phyloP scores from a whole-genome alignment of 1,284 basidiomycete genomes.

The Vanrija sp. region DNA sequence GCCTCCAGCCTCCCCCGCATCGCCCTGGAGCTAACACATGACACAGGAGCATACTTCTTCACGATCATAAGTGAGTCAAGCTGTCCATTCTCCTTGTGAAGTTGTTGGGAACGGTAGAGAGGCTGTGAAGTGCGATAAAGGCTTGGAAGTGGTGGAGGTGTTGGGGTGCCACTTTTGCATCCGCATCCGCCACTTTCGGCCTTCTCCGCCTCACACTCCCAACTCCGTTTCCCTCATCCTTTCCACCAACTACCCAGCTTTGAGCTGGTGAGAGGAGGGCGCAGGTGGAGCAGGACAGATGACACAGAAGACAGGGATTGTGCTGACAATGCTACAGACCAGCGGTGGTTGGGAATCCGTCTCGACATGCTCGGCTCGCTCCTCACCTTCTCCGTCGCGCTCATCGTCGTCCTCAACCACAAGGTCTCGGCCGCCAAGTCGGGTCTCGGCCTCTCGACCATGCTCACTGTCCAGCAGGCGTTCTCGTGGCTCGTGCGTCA shows the following conservation, averaged over 20 bases:
- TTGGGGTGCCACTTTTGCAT: not conserved
- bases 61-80: too few species aligned
- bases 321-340: too few species aligned
- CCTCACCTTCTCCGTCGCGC: conserved; percentile 71
- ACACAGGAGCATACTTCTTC: too few species aligned
- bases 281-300: too few species aligned
- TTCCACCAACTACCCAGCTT: too few species aligned
- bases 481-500: conserved; percentile 83
- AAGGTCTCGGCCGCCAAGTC: conserved; percentile 73
- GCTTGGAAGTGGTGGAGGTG: not conserved
- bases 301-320: too few species aligned
- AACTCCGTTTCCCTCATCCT: too few species aligned
- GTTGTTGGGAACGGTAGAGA: not conserved
- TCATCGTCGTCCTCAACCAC: conserved; percentile 70
- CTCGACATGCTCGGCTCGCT: conserved; percentile 77
- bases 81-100: too few species aligned
- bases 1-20: too few species aligned
- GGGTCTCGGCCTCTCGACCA: conserved; percentile 52
- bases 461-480: conserved; percentile 52
- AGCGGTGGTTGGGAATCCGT: conserved; percentile 84
- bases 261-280: too few species aligned
- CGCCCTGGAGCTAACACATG: too few species aligned
- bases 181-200: not conserved
- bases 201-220: not conserved
- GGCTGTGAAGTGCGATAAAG: not conserved